Evolutionary conservation across 805 yeast genomes (phyloP).

Genomic region (Schwanniomyces occidentalis): DNA sequence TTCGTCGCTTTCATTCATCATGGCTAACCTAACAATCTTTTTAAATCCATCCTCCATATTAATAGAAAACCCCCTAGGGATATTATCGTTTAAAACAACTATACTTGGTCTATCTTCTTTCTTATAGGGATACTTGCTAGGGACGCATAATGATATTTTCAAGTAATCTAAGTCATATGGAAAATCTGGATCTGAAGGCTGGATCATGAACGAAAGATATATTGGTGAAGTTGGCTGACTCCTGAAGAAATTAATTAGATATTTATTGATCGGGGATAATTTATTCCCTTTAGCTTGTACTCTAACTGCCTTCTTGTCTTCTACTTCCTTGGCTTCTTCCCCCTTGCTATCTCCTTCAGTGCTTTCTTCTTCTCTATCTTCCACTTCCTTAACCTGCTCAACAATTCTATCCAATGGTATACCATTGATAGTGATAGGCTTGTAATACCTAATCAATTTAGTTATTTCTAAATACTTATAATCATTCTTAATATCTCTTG

Average conservation of each 20-base stretch:
- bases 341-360: conserved; percentile 4
- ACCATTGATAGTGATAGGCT: conserved; percentile 42
- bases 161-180: conserved; percentile 62
- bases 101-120: conserved; percentile 47
- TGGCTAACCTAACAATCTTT: conserved; percentile 36
- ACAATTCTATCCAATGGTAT: conserved; percentile 12
- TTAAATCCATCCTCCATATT: conserved; percentile 69
- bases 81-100: conserved; percentile 61
- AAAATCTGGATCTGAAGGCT: conserved; percentile 72
- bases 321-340: conserved; percentile 1
- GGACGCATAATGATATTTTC: conserved; percentile 53
- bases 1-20: conserved; percentile 19
- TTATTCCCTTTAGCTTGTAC: conserved; percentile 2
- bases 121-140: conserved; percentile 52
- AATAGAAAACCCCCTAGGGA: conserved; percentile 66
- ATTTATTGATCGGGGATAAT: conserved; percentile 8
- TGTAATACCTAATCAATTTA: conserved; percentile 29
- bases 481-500: conserved; percentile 16
- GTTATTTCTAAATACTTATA: conserved; percentile 30
- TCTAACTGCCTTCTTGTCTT: conserved; percentile 6
- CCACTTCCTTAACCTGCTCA: neutral
- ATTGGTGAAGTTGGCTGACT: conserved; percentile 20
- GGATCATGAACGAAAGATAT: conserved; percentile 45
- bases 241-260: conserved; percentile 16
- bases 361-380: neutral